Evolutionary conservation across 495 filamentous ascomycete species (phyloP).

Genomic region (Aspergillus indologenus): DNA sequence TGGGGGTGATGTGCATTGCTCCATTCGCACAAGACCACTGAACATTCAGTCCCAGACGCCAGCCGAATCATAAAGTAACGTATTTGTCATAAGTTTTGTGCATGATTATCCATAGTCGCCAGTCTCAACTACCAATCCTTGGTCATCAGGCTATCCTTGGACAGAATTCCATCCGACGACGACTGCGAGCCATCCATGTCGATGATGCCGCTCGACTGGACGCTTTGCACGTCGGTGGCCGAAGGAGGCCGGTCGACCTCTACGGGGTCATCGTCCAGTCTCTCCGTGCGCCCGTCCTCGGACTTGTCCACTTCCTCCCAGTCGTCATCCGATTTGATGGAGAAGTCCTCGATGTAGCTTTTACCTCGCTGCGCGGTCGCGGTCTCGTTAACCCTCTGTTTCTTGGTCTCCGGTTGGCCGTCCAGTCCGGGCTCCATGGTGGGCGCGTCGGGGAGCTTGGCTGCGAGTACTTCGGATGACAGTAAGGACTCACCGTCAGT

Average conservation of each 20-base stretch:
- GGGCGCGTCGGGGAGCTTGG: slow-evolving; percentile 30
- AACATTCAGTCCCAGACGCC: background rate
- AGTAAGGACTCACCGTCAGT: slow-evolving; percentile 20
- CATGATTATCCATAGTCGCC: background rate
- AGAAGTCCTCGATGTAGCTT: slow-evolving; percentile 5
- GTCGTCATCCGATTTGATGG: slow-evolving; percentile 20
- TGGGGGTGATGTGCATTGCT: background rate
- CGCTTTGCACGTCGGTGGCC: slow-evolving; percentile 28
- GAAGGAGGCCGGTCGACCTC: slow-evolving; percentile 28
- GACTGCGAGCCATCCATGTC: slow-evolving; percentile 24
- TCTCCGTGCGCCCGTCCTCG: slow-evolving; percentile 23
- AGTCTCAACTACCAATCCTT: slow-evolving; percentile 18
- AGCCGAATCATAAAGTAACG: background rate
- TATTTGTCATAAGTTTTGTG: background rate
- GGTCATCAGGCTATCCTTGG: slow-evolving; percentile 18
- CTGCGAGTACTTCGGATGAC: slow-evolving; percentile 24
- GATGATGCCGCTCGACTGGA: slow-evolving; percentile 31
- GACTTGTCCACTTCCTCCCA: slow-evolving; percentile 39
- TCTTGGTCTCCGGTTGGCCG: slow-evolving; percentile 31
- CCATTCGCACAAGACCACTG: background rate
- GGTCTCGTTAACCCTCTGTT: slow-evolving; percentile 23
- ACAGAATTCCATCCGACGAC: slow-evolving; percentile 21
- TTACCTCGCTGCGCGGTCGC: slow-evolving; percentile 6
- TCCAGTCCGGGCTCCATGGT: slow-evolving; percentile 23
- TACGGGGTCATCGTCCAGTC: slow-evolving; percentile 29